These are phyloP conservation scores for Nicotiana sylvestris DNA, from an alignment of 257 asterid species.

Conservation along the genomic window DNA sequence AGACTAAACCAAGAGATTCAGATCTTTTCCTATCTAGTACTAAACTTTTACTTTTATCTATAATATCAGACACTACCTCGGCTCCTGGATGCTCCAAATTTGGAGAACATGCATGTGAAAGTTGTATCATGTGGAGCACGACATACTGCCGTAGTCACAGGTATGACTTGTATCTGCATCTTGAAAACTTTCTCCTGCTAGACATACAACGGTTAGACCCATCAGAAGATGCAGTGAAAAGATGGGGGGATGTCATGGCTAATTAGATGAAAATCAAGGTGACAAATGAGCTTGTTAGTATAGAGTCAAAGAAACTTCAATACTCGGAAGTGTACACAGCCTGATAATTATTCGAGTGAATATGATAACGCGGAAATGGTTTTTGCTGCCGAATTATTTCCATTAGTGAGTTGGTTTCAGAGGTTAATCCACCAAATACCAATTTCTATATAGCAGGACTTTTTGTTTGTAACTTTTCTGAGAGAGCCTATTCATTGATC, in stretches of 20 bases:
- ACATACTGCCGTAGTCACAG: conserved; percentile 78
- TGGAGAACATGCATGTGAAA: conserved; percentile 75
- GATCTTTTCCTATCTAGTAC: background rate
- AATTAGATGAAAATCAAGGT: background rate
- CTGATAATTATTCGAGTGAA: background rate
- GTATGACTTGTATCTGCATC: conserved; percentile 27
- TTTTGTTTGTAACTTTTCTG: background rate
- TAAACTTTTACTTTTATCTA: background rate
- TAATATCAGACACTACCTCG: conserved; percentile 72
- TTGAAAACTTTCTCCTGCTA: background rate
- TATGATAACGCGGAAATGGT: background rate
- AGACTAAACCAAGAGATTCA: background rate
- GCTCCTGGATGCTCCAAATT: conserved; percentile 73
- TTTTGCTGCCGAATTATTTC: background rate
- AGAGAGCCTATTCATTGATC: background rate
- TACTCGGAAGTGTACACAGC: background rate
- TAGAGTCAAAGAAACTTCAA: background rate
- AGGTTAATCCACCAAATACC: background rate
- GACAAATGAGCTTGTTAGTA: background rate
- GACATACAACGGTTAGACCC: background rate
- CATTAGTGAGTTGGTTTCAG: background rate
- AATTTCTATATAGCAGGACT: background rate
- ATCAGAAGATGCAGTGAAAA: background rate
- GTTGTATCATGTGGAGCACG: conserved; percentile 96
- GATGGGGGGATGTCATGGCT: background rate